Conservation (phyloP, 768 basidiomycete genomes). For the Amanita pseudoporphyria region DNA sequence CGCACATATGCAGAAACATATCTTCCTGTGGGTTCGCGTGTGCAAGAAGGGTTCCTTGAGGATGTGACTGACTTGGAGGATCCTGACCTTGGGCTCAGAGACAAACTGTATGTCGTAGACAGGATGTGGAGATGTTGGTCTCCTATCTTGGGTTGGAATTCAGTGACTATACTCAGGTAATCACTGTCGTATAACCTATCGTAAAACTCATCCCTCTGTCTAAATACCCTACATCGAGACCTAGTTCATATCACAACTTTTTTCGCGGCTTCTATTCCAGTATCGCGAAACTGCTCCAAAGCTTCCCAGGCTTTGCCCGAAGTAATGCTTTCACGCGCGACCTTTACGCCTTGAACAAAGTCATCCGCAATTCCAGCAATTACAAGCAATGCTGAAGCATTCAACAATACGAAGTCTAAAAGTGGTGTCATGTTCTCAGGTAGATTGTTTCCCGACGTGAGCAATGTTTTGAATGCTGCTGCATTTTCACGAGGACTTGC, state of each 20-base stretch:
- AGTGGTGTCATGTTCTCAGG: slow-evolving; percentile 53
- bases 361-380: slow-evolving; percentile 68
- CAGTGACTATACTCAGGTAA: background rate
- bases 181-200: background rate
- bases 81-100: slow-evolving; percentile 51
- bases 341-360: slow-evolving; percentile 59
- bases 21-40: slow-evolving; percentile 47
- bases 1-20: slow-evolving; percentile 51
- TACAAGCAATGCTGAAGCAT: slow-evolving; percentile 81
- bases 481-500: slow-evolving; percentile 79
- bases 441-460: slow-evolving; percentile 48
- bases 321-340: slow-evolving; percentile 53
- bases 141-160: slow-evolving; percentile 48
- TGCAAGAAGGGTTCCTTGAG: slow-evolving; percentile 74
- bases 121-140: slow-evolving; percentile 91
- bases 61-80: slow-evolving; percentile 81
- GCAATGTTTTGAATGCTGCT: slow-evolving; percentile 51
- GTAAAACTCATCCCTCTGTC: background rate
- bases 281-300: slow-evolving; percentile 39
- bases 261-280: slow-evolving; percentile 22
- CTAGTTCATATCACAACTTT: background rate
- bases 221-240: background rate
- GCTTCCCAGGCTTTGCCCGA: slow-evolving; percentile 55
- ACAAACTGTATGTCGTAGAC: slow-evolving; percentile 71
- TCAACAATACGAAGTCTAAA: slow-evolving; percentile 82